Evolutionary conservation across 2,329 filamentous ascomycete species (phyloP).

Genomic region (Pleomassaria siparia): DNA sequence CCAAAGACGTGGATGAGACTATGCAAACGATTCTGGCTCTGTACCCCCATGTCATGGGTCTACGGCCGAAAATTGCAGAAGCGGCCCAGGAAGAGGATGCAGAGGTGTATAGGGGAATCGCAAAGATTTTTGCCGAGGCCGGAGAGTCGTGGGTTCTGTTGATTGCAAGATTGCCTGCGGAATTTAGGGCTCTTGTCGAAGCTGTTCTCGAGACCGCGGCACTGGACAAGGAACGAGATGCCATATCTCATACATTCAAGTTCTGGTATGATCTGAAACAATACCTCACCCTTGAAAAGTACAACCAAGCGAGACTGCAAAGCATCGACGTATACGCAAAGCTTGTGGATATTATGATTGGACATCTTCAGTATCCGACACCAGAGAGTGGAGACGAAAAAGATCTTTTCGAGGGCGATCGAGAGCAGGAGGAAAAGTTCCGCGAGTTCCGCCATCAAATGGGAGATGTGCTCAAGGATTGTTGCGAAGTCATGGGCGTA

Average conservation of each 20-base stretch:
- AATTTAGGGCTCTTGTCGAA: slow-evolving; percentile 85
- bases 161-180: slow-evolving; percentile 77
- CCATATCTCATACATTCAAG: slow-evolving; percentile 88
- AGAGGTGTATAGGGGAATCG: slow-evolving; percentile 84
- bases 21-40: slow-evolving; percentile 78
- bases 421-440: slow-evolving; percentile 95
- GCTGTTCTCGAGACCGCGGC: slow-evolving; percentile 89
- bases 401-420: slow-evolving; percentile 93
- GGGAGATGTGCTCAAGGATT: slow-evolving; percentile 96
- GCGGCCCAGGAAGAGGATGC: slow-evolving; percentile 78
- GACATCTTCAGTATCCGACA: slow-evolving; percentile 82
- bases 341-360: slow-evolving; percentile 89
- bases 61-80: slow-evolving; percentile 75
- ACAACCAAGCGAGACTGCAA: slow-evolving; percentile 76
- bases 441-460: slow-evolving; percentile 94
- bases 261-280: slow-evolving; percentile 99
- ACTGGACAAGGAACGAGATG: slow-evolving; percentile 84
- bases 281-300: slow-evolving; percentile 87
- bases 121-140: slow-evolving; percentile 87
- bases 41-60: slow-evolving; percentile 75
- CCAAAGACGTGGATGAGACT: slow-evolving; percentile 89
- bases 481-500: slow-evolving; percentile 93
- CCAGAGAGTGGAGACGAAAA: slow-evolving; percentile 72
- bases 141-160: slow-evolving; percentile 93
- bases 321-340: slow-evolving; percentile 82